These are phyloP conservation scores for Calcarisporium arbuscula DNA, from an alignment of 2,329 filamentous ascomycete genomes.

Conservation along the genomic window DNA sequence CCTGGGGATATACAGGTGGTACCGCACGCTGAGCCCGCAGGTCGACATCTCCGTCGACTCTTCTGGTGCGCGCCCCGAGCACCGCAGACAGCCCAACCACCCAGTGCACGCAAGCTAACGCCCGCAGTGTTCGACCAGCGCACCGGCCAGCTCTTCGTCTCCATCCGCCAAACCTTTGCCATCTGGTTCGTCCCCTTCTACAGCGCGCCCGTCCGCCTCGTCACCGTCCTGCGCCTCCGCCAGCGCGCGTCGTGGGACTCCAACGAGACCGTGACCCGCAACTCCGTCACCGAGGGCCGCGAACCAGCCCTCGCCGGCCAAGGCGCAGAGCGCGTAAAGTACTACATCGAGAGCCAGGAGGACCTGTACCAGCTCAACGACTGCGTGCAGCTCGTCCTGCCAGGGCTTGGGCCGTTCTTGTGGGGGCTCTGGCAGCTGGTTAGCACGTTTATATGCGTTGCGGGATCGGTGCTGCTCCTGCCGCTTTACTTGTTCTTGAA, in stretches of 20 bases:
- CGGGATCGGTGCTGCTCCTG: constrained; percentile 43
- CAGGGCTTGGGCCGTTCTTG: constrained; percentile 50
- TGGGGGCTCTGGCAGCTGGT: constrained; percentile 55
- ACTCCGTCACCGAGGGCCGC: constrained; percentile 6
- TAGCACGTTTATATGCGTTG: constrained; percentile 57
- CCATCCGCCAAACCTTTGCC: constrained; percentile 67
- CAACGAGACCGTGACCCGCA: constrained; percentile 8
- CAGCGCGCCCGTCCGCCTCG: constrained; percentile 58
- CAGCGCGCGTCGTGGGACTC: constrained; percentile 29
- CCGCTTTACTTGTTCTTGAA: constrained; percentile 29
- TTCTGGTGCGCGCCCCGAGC: constrained; percentile 33
- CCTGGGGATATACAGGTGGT: constrained; percentile 70
- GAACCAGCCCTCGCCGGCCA: constrained; percentile 12
- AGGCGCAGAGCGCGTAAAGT: constrained; percentile 29
- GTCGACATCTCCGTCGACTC: constrained; percentile 63
- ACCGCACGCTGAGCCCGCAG: constrained; percentile 72
- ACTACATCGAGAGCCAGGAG: constrained; percentile 71
- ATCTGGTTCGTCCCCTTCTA: constrained; percentile 75
- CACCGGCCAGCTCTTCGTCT: constrained; percentile 64
- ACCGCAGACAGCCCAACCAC: background rate
- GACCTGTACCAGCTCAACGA: constrained; percentile 77
- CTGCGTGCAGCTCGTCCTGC: constrained; percentile 64
- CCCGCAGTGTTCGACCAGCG: constrained; percentile 59
- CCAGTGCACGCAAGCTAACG: background rate
- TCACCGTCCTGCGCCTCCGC: constrained; percentile 59